These are phyloP conservation scores for Plantago ovata DNA, from an alignment of 257 asterid species.

Conservation along the genomic window DNA sequence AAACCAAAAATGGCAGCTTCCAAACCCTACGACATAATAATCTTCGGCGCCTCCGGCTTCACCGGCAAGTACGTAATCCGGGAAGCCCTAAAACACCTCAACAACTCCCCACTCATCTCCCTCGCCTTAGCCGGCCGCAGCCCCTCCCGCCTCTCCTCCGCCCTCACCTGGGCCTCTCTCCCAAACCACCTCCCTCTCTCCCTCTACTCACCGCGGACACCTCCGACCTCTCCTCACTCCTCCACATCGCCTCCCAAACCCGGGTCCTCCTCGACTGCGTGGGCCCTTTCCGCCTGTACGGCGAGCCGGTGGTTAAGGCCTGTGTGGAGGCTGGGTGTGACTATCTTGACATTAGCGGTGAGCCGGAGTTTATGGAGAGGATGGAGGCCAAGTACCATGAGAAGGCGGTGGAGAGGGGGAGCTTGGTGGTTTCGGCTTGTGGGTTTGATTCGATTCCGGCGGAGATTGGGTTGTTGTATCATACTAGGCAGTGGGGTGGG, in stretches of 20 bases:
- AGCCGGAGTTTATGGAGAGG: conserved; percentile 91
- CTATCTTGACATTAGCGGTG: conserved; percentile 81
- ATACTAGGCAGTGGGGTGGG: conserved; percentile 55
- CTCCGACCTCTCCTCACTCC: conserved; percentile 55
- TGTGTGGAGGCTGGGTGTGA: conserved; percentile 77
- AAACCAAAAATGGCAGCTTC: conserved; percentile 28
- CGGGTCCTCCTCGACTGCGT: conserved; percentile 67
- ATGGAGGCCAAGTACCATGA: conserved; percentile 59
- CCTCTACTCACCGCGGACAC: conserved; percentile 74
- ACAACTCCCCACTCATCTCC: conserved; percentile 56
- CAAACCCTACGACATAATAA: conserved; percentile 48
- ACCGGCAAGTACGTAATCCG: conserved; percentile 82
- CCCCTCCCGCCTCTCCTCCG: conserved; percentile 47
- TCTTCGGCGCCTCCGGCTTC: conserved; percentile 90
- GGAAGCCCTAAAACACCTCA: conserved; percentile 81
- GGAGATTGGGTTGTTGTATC: conserved; percentile 71
- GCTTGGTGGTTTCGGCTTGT: conserved; percentile 71
- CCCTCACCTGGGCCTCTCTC: conserved; percentile 73
- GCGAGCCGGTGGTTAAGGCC: conserved; percentile 79
- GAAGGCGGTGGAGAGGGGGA: conserved; percentile 58
- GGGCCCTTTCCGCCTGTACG: conserved; percentile 80
- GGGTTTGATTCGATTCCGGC: conserved; percentile 92
- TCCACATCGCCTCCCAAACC: conserved; percentile 53
- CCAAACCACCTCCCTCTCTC: conserved; percentile 45
- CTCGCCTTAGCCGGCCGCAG: conserved; percentile 84